Evolutionary conservation across 805 yeast genomes (phyloP).

Genomic region (Saturnispora dispora): DNA sequence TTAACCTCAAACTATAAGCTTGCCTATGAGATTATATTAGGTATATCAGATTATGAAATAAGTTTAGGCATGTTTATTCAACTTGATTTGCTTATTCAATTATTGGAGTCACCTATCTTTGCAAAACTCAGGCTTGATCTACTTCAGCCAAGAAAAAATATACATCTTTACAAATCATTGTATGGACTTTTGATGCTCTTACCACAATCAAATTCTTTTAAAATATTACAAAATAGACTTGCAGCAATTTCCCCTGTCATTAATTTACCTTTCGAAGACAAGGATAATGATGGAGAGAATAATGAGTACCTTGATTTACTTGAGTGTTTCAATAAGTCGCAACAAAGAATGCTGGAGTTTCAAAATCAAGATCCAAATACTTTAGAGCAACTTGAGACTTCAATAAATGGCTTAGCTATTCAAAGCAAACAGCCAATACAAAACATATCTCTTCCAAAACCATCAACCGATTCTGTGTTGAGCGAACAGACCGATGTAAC

Average conservation of each 20-base stretch:
- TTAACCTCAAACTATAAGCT: constrained; percentile 82
- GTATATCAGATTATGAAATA: constrained; percentile 75
- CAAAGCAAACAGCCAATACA: constrained; percentile 3
- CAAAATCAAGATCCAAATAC: constrained; percentile 9
- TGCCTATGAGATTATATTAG: constrained; percentile 72
- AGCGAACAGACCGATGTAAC: not conserved
- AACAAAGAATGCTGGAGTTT: constrained; percentile 26
- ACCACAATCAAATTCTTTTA: constrained; percentile 89
- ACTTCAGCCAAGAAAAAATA: constrained; percentile 77
- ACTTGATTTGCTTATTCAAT: constrained; percentile 79
- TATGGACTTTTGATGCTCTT: constrained; percentile 89
- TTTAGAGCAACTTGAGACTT: not conserved
- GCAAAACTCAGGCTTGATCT: constrained; percentile 78
- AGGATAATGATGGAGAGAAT: constrained; percentile 16
- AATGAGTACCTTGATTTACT: constrained; percentile 28
- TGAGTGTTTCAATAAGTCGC: constrained; percentile 41
- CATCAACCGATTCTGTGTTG: not conserved
- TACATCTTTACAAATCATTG: constrained; percentile 74
- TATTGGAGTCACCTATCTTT: constrained; percentile 88
- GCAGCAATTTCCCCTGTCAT: constrained; percentile 42
- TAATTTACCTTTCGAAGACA: constrained; percentile 20
- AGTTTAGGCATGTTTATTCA: constrained; percentile 74
- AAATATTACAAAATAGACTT: constrained; percentile 68
- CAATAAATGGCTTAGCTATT: constrained; percentile 4
- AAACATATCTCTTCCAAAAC: not conserved